Percentiles rank a stretch among this genome's conserved stretches.
These are phyloP conservation scores for Tilletia setariae DNA, from an alignment of 1,284 basidiomycete species.

Conservation along the genomic window DNA sequence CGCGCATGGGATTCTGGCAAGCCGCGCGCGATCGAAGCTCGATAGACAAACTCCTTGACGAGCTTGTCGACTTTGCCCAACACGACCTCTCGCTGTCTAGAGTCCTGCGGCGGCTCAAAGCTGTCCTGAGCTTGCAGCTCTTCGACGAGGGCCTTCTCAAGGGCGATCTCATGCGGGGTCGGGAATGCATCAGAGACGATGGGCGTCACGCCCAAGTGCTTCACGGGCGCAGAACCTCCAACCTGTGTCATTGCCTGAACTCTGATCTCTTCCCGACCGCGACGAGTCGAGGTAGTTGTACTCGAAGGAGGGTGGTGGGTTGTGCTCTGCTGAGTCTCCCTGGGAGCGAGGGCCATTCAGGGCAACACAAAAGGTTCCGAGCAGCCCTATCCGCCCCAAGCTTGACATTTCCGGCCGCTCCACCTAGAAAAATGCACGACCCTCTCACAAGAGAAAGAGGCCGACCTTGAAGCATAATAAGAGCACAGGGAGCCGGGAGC, in stretches of 20 bases:
- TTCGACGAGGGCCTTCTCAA: slow-evolving; percentile 81
- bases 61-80: slow-evolving; percentile 83
- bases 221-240: slow-evolving; percentile 13
- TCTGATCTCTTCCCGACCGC: neutral
- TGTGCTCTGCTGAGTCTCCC: too few relatives aligned
- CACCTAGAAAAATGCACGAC: neutral
- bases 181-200: slow-evolving; percentile 68
- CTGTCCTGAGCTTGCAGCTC: slow-evolving; percentile 81
- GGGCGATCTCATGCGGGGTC: slow-evolving; percentile 48
- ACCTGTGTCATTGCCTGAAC: neutral
- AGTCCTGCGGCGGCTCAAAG: slow-evolving; percentile 86
- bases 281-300: neutral
- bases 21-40: slow-evolving; percentile 73
- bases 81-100: slow-evolving; percentile 83
- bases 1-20: slow-evolving; percentile 80
- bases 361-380: too few relatives aligned
- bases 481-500: neutral
- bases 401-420: too few relatives aligned
- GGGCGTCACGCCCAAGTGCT: slow-evolving; percentile 65
- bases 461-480: too few relatives aligned
- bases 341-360: too few relatives aligned
- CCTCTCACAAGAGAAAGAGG: neutral
- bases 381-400: too few relatives aligned
- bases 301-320: too few relatives aligned
- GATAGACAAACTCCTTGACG: slow-evolving; percentile 89